Percentiles rank a stretch among this genome's conserved stretches.
phyloP scores from a whole-genome alignment of 345 rosid genomes.

The Erodium maritimum region DNA sequence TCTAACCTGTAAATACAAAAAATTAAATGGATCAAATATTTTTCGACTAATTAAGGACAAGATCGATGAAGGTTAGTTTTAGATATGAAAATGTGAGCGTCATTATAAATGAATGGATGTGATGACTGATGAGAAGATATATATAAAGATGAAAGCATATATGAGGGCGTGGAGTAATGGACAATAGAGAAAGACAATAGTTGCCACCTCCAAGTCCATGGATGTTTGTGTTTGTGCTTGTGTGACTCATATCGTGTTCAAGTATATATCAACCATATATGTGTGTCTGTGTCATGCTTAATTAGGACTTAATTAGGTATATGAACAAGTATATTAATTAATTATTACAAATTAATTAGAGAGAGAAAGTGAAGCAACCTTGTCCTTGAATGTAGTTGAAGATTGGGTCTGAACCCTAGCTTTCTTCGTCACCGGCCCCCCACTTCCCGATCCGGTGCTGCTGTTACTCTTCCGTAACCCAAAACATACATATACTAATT shows the following conservation, averaged over 20 bases:
- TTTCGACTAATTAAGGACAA: background rate
- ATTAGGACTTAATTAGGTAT: no score
- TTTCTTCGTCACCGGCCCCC: conserved; percentile 79
- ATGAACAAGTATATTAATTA: no score
- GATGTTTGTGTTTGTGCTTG: conserved; percentile 32
- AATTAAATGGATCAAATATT: conserved; percentile 1
- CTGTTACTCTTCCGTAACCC: conserved; percentile 51
- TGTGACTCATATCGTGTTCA: conserved; percentile 2
- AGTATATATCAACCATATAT: conserved; percentile 14
- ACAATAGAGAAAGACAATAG: conserved; percentile 68
- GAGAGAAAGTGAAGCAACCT: conserved; percentile 13
- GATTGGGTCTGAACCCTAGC: conserved; percentile 77
- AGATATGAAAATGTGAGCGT: no score
- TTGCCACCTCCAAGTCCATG: conserved; percentile 17
- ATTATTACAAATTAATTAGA: no score
- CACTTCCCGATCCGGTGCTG: conserved; percentile 44
- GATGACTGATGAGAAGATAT: conserved; percentile 8
- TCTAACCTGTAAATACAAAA: conserved; percentile 40
- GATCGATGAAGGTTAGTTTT: background rate
- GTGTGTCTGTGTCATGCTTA: conserved; percentile 24
- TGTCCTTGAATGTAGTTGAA: conserved; percentile 55
- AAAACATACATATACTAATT: background rate
- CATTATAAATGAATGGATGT: background rate
- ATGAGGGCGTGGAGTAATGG: conserved; percentile 37
- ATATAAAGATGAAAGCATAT: conserved; percentile 27